Evolutionary conservation across 164 flowering plant genomes (phyloP).

Genomic region (Kalanchoe fedtschenkoi): DNA sequence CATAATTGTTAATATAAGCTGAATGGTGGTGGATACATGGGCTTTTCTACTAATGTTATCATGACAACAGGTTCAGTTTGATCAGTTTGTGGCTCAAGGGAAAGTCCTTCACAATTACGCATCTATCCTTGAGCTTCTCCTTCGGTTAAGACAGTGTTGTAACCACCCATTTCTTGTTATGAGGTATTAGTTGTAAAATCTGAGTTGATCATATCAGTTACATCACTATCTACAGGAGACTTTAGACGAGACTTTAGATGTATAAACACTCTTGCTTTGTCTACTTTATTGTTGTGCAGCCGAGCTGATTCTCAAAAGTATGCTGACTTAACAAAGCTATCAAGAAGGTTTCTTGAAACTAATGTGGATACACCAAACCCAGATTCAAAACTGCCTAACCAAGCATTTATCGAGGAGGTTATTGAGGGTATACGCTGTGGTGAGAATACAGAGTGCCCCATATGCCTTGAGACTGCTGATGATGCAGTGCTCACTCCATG

Average conservation of each 20-base stretch:
- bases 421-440: conserved; percentile 51
- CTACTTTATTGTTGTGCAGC: conserved; percentile 24
- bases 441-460: conserved; percentile 65
- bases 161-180: conserved; percentile 84
- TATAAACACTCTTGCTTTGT: background rate
- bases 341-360: conserved; percentile 40
- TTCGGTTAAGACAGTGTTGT: conserved; percentile 71
- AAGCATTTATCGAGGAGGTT: conserved; percentile 63
- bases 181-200: conserved; percentile 30
- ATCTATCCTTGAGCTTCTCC: conserved; percentile 65
- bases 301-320: conserved; percentile 53
- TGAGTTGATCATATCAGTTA: background rate
- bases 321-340: conserved; percentile 50
- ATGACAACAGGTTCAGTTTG: conserved; percentile 57
- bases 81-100: conserved; percentile 81
- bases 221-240: background rate
- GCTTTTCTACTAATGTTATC: background rate
- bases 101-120: conserved; percentile 79
- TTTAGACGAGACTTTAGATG: background rate
- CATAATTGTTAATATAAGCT: background rate
- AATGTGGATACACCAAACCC: conserved; percentile 14
- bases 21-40: no score
- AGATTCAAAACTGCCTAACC: conserved; percentile 24
- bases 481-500: conserved; percentile 75
- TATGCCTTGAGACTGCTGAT: conserved; percentile 68